Base-by-base conservation (phyloP, 257 asterid species). In the Nicotiana attenuata region DNA sequence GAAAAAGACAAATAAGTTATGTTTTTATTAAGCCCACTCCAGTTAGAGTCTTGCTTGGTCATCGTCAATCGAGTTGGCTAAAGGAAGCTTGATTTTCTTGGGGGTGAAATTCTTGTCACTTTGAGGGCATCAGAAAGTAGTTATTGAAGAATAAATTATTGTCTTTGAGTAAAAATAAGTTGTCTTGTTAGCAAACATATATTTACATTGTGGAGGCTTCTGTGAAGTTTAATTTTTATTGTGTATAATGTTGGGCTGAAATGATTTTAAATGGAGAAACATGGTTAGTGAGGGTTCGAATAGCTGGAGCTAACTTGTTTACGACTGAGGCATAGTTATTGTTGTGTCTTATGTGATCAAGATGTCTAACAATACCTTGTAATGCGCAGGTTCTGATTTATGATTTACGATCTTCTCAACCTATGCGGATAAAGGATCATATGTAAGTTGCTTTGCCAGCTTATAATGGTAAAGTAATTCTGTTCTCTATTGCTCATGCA, bases 341-440 rank as follows among this genome's bases (percentile, higher is more conserved):
- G 24, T 11, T 71, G 13, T 65, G 61, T 73, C 63, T 73, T 73
- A 14, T 50, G 79, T 35, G 67, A 59, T 24, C 81, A 71, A 13
- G 60, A 59, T 80, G 28, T 63, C 77, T 15, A 26, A 56, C 80
- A 53, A 83, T 16, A 71, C 78, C 69, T 85, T 50, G 52, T 85
- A 20, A 75, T 79, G 33, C 83, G 87, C 92, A 96, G 99, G 89
- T 96, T 83, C 81, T 92, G 83, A 86, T 96, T 81, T 96, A 91
- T 82, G 98, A 96, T 88, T 89, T 96, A 87, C 97, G 97, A 47
- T 89, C 95, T 80, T 91, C 99, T 56, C 84, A 83, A 67, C 98
- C 98, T 33, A 22, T 91, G 80, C 90, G 90, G 81, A 90, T 89
- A 77, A 94, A 96, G 89, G 99, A 96, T 87, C 99, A 96, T 85